These are phyloP conservation scores for Xylaria castorea DNA, from an alignment of 495 filamentous ascomycete species.

Conservation along the genomic window DNA sequence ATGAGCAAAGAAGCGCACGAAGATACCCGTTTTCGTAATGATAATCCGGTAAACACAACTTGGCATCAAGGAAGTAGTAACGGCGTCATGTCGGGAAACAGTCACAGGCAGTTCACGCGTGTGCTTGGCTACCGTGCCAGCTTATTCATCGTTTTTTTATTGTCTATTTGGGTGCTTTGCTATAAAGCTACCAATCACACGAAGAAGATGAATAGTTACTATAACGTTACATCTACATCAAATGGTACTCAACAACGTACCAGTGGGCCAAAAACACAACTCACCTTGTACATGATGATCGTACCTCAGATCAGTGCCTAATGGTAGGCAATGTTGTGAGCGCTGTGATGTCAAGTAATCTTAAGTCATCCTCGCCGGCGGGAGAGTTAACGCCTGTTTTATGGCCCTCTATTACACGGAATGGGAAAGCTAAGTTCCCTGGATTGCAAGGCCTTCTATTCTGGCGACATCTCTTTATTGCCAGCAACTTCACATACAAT, in stretches of 20 bases:
- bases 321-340: not conserved
- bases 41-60: not conserved
- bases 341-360: not conserved
- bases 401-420: not conserved
- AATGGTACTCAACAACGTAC: not conserved
- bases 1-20: not conserved
- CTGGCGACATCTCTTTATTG: not conserved
- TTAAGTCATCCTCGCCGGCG: no score
- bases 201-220: not conserved
- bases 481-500: not conserved
- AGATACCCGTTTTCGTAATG: not conserved
- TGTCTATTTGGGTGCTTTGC: not conserved
- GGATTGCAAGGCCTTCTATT: not conserved
- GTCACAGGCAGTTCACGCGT: not conserved
- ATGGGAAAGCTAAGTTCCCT: not conserved
- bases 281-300: not conserved
- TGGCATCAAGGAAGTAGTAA: not conserved
- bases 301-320: not conserved
- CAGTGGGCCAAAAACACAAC: not conserved
- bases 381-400: not conserved
- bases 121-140: not conserved
- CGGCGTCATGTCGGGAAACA: not conserved
- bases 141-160: not conserved
- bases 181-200: conserved; percentile 16
- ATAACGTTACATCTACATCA: not conserved